Evolutionary conservation across 139 green algal species (phyloP).

Genomic region (Zygnema circumcarinatum): DNA sequence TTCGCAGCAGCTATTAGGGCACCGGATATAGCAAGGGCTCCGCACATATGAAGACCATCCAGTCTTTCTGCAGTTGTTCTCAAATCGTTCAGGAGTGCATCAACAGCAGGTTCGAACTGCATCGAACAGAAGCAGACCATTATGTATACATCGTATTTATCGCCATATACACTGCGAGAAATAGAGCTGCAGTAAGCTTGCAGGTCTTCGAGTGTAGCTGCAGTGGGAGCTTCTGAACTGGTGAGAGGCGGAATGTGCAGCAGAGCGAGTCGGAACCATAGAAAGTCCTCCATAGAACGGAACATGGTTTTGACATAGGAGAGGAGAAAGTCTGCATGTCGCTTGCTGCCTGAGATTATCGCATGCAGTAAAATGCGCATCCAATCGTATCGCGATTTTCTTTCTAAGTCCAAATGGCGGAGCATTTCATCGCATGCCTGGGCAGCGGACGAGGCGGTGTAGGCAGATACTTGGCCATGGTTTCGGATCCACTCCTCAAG

Average conservation of each 20-base stretch:
- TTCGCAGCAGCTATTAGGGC: neutral
- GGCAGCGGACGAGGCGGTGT: constrained; percentile 48
- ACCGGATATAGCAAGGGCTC: constrained; percentile 40
- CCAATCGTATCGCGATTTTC: constrained; percentile 19
- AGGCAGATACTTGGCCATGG: constrained; percentile 22
- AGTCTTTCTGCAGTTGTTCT: neutral
- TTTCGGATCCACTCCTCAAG: constrained; percentile 52
- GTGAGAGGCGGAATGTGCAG: neutral
- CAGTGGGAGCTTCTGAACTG: neutral
- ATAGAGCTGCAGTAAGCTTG: constrained; percentile 84
- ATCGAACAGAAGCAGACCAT: constrained; percentile 84
- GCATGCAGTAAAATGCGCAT: constrained; percentile 69
- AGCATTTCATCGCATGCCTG: constrained; percentile 71
- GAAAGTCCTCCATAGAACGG: constrained; percentile 90
- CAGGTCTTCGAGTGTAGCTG: constrained; percentile 68
- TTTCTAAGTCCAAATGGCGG: neutral
- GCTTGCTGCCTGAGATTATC: constrained; percentile 74
- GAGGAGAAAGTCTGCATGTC: constrained; percentile 69
- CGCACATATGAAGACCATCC: constrained; percentile 52
- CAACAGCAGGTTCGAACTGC: constrained; percentile 64
- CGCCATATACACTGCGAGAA: constrained; percentile 79
- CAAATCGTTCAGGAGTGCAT: constrained; percentile 28
- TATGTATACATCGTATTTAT: constrained; percentile 82
- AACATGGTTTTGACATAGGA: constrained; percentile 68
- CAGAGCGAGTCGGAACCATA: constrained; percentile 74